Percentiles rank a stretch among this genome's conserved stretches.
phyloP scores from a whole-genome alignment of 345 rosid genomes.

The Firmiana major region DNA sequence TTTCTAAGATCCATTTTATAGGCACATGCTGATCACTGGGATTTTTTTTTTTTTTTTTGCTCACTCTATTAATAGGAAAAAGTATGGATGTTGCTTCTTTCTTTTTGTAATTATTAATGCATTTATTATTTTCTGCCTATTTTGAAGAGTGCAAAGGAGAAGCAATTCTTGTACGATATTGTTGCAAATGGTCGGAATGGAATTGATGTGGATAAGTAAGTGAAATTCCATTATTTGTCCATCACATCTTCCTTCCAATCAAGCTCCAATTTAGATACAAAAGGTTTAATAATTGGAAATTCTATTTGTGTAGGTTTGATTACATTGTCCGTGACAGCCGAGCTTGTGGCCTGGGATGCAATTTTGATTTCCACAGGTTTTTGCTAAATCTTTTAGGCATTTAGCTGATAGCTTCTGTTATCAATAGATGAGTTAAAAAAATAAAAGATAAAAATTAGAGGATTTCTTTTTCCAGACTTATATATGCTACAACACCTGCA shows the following conservation, averaged over 20 bases:
- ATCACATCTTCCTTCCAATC: constrained; percentile 7
- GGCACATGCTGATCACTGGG: not conserved
- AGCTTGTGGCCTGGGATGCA: constrained; percentile 90
- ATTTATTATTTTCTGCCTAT: not conserved
- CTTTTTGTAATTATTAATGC: not conserved
- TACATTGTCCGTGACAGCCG: constrained; percentile 88
- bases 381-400: constrained; percentile 19
- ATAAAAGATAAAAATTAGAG: not conserved
- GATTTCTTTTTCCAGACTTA: not conserved
- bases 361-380: constrained; percentile 79
- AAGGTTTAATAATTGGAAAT: not conserved
- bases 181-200: constrained; percentile 99
- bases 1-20: constrained; percentile 1
- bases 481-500: constrained; percentile 32
- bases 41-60: not conserved
- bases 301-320: constrained; percentile 62
- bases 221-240: constrained; percentile 19
- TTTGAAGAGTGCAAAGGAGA: constrained; percentile 53
- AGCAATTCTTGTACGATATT: constrained; percentile 84
- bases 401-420: not conserved
- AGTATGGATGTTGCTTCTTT: not conserved
- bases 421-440: not conserved
- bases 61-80: not conserved
- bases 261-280: not conserved
- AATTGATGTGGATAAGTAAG: constrained; percentile 93